Evolutionary conservation across 1,284 basidiomycete genomes (phyloP).

Genomic region (Papiliotrema fonsecae): DNA sequence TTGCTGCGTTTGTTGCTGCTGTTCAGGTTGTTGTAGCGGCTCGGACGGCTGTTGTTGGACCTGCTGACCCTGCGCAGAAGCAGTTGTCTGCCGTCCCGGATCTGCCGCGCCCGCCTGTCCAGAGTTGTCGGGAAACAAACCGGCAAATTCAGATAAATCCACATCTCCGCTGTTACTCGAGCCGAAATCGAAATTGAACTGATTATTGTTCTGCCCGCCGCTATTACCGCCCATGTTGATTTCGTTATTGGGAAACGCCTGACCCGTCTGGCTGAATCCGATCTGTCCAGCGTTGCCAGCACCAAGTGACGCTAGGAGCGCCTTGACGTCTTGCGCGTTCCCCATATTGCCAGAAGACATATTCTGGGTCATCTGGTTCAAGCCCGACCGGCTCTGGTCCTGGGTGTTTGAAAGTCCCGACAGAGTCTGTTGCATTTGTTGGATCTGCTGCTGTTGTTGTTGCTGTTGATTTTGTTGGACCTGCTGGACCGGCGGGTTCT

Average conservation of each 20-base stretch:
- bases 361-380: no score
- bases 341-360: not conserved
- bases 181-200: constrained; percentile 11
- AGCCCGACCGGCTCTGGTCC: no score
- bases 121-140: not conserved
- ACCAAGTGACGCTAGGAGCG: not conserved
- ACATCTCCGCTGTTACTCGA: not conserved
- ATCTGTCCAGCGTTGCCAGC: not conserved
- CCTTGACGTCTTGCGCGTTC: not conserved
- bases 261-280: no score
- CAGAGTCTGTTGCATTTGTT: no score
- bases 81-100: not conserved
- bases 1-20: not conserved
- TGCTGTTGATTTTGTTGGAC: no score
- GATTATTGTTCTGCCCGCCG: not conserved
- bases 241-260: no score
- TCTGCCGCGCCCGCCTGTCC: not conserved
- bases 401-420: no score
- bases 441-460: no score
- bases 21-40: not conserved
- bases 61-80: not conserved
- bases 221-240: not conserved
- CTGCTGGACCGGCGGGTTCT: no score
- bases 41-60: not conserved
- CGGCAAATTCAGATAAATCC: constrained; percentile 8